Evolutionary conservation across 208 protist genomes (phyloP), one percentile per base, ranked within the genome.

Genomic region (Acanthamoeba sp.): DNA sequence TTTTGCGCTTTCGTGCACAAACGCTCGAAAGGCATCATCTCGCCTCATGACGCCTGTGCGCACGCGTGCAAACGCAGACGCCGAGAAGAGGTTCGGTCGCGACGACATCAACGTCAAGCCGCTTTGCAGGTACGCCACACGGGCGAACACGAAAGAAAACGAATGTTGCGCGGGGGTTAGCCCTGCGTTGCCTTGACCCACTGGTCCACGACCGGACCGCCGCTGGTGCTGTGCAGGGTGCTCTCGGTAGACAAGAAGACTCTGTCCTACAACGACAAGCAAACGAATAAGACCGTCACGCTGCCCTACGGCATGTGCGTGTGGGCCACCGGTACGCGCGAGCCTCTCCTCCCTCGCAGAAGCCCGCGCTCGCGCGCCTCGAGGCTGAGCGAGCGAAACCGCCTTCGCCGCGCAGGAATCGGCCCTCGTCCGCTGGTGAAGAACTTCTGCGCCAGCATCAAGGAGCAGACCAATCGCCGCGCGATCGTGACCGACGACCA

Each of bases 221-320:
- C n/a, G n/a, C n/a, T n/a, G n/a, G n/a, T n/a, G n/a, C n/a, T n/a
- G 1, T 69, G n/a, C 59, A 69, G 80, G 18, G 80, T 93, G 1
- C 27, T 57, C 20, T 78, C 36, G 1, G 88, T 93, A 4, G 88
- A 93, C 16, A 38, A 71, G 24, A 93, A 93, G 57, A 50, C 57
- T 2, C 36, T 93, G 14, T 34, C 57, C n/a, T 71, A 42, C 62
- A 66, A 36, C n/a, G 88, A 93, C 66, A 93, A 93, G 48, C 27
- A 29, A 14, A 93, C 36, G 4, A 76, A 76, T n/a, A 93, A n/a
- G 12, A 50, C 24, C 32, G 57, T 32, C 1, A 71, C 57, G 16
- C 38, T 93, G 5, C 88, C 88, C 34, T 93, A 80, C n/a, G 88
- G 88, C 22, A 48, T 93, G 62, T 93, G 88, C 88, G 38, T 93